Conservation (phyloP, 2,329 filamentous ascomycete genomes). For the Celoporthe dispersa region DNA sequence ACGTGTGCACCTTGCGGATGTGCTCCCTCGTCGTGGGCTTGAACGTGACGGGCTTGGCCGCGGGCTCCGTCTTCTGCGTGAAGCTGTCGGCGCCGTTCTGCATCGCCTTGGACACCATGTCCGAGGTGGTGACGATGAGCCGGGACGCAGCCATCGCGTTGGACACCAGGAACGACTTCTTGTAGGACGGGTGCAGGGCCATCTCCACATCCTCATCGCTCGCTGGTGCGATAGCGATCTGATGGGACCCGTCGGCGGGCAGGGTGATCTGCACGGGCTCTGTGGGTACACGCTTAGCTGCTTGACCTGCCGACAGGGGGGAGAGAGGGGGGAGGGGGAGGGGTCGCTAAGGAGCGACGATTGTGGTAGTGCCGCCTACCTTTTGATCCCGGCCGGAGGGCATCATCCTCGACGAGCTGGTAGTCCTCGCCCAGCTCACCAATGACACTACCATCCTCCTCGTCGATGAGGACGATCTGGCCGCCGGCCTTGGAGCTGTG, state of each 20-base stretch:
- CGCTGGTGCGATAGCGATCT: conserved; percentile 68
- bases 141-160: conserved; percentile 87
- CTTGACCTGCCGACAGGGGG: neutral
- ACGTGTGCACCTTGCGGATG: conserved; percentile 86
- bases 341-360: too few relatives aligned
- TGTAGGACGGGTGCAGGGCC: conserved; percentile 88
- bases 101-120: conserved; percentile 77
- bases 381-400: conserved; percentile 85
- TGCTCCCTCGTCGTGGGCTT: conserved; percentile 81
- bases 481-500: conserved; percentile 64
- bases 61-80: conserved; percentile 78
- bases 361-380: too few relatives aligned
- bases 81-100: conserved; percentile 79
- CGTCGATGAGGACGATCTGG: conserved; percentile 89
- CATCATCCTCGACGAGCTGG: conserved; percentile 75
- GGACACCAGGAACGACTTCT: conserved; percentile 82
- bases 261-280: conserved; percentile 82
- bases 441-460: conserved; percentile 94
- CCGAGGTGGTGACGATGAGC: conserved; percentile 86
- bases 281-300: conserved; percentile 38
- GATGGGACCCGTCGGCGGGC: conserved; percentile 67
- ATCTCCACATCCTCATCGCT: conserved; percentile 74
- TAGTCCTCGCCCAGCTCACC: conserved; percentile 87
- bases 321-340: neutral
- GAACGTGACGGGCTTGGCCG: conserved; percentile 83